Evolutionary conservation across 2,329 filamentous ascomycete species (phyloP), one percentile per base, ranked within the genome.

Genomic region (Fusarium verticillioides): DNA sequence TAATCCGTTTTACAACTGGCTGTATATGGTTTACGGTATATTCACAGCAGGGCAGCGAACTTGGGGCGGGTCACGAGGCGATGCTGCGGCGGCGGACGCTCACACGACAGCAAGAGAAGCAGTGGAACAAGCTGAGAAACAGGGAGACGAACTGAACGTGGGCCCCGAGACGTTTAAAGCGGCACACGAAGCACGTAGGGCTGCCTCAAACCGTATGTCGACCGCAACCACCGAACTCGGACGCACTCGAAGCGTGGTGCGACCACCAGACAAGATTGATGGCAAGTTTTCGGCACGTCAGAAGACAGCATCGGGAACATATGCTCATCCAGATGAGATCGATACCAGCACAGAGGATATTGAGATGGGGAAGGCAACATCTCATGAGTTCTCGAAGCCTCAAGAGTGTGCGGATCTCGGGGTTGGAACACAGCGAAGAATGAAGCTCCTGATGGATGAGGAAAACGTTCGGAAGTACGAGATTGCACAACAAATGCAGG

Each of bases 1-100:
- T 72, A 98, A 98, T 79, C 96, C 96, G 2, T 97, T 98, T 80
- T 95, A 98, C 87, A 98, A 98, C 83, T 98, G 96, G 96, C 89
- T 94, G 66, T 98, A 98, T 84, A 97, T 98, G 93, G 93, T 97
- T 5, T 97, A 98, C 81, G 95, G 95, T 49, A 97, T 97, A 76
- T 96, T 97, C 82, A 98, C 96, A 2, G 95, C 95, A 36, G 95
- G 95, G 26, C 94, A 97, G 81, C 89, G 96, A 73, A 98, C 96
- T 4, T 99, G 96, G 96, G 96, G 96, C 74, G 96, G 96, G 1
- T 96, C 96, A 16, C 90, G 96, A 78, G 95, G 94, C 4, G 96
- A 98, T 82, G 95, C 95, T 2, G 94, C 93, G 36, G 87, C 91
- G 44, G 95, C 95, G 7, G 93, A 97, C 80, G 85, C 87, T 18